These are phyloP conservation scores for Paramecium biaurelia DNA, from an alignment of 73 alveolate genomes.

Conservation along the genomic window DNA sequence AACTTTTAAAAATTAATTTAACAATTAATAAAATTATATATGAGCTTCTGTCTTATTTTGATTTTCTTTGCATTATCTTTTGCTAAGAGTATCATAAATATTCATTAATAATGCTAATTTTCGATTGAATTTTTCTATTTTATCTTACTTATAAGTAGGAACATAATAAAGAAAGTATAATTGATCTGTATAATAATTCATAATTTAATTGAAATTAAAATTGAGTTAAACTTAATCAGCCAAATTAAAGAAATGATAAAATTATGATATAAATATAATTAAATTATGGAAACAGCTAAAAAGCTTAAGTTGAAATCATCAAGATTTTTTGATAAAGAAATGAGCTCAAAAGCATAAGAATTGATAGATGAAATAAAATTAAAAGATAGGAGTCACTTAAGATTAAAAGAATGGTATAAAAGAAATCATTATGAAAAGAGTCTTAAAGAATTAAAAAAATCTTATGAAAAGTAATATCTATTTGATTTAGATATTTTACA, in stretches of 20 bases:
- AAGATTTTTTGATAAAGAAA: constrained; percentile 15
- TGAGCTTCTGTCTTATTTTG: too few relatives aligned
- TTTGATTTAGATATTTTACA: constrained; percentile 22
- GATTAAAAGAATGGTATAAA: constrained; percentile 26
- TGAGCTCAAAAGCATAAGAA: not conserved
- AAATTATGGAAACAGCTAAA: constrained; percentile 41
- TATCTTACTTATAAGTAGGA: too few relatives aligned
- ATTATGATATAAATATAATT: not conserved
- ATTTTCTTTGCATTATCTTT: too few relatives aligned
- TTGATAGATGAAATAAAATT: not conserved
- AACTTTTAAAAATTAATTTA: too few relatives aligned
- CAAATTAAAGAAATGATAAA: not conserved
- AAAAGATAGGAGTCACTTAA: not conserved
- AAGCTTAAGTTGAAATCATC: constrained; percentile 41
- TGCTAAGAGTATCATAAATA: too few relatives aligned
- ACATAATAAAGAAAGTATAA: not conserved
- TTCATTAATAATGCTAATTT: too few relatives aligned
- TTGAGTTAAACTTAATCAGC: not conserved
- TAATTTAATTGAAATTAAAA: too few relatives aligned
- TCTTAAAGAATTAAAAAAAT: not conserved
- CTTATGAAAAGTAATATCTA: constrained; percentile 30
- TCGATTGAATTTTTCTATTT: too few relatives aligned
- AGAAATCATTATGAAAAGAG: constrained; percentile 16
- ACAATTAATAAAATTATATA: too few relatives aligned
- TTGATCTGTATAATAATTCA: not conserved